These are phyloP conservation scores for Claviceps sp. DNA, from an alignment of 2,329 filamentous ascomycete genomes.

Conservation along the genomic window DNA sequence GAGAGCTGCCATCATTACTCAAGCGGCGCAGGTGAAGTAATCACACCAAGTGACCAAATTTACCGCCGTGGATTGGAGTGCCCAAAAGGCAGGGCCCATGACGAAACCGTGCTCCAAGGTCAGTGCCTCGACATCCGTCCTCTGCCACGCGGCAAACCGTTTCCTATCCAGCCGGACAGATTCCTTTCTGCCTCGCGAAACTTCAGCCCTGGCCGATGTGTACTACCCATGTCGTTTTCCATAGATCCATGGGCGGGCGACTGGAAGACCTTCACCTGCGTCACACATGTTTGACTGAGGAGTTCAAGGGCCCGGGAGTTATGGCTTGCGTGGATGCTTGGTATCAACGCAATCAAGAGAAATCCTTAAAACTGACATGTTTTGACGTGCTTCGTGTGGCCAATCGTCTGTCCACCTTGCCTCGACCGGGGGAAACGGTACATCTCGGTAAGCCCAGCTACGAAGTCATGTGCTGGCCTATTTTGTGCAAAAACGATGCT, in stretches of 20 bases:
- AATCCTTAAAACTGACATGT: neutral
- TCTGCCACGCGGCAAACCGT: neutral
- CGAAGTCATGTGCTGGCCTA: neutral
- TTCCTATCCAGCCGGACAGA: neutral
- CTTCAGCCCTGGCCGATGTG: neutral
- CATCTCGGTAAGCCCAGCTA: neutral
- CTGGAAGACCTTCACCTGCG: neutral
- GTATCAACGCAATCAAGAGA: neutral
- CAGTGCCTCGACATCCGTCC: neutral
- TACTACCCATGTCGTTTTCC: neutral
- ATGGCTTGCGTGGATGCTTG: neutral
- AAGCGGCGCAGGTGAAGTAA: neutral
- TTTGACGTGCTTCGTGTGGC: neutral
- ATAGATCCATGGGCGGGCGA: neutral
- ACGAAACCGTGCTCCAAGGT: slow-evolving; percentile 7
- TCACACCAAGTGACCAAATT: slow-evolving; percentile 2
- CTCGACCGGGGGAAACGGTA: no score
- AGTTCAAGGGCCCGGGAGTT: neutral
- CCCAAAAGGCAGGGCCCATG: slow-evolving; percentile 3
- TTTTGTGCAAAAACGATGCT: neutral
- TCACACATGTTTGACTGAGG: neutral
- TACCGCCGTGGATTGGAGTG: neutral
- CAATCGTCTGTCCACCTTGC: neutral
- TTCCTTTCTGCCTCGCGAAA: neutral
- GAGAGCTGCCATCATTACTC: neutral